Evolutionary conservation across 2,329 filamentous ascomycete species (phyloP), one percentile per base, ranked within the genome.

Genomic region (Tetracladium maxilliforme): DNA sequence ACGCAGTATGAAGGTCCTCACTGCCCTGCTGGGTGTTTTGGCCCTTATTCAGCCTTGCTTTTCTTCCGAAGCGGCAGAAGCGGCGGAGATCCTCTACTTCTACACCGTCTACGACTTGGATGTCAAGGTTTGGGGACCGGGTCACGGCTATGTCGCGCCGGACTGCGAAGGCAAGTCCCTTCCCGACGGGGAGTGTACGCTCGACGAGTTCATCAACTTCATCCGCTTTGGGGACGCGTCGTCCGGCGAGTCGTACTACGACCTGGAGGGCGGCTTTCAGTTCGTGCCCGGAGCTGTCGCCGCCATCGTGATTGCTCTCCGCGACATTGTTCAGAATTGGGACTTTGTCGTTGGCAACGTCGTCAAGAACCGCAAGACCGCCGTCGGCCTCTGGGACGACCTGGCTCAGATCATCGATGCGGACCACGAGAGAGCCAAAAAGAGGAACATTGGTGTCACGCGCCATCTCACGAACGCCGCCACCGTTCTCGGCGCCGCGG

Each of bases 171-270:
- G 21, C 21, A 10, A 6, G 7, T 8, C 14, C 9, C 10, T 8
- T 14, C 8, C 21, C 10, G 21, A 22, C 15, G 15, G 10, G 10
- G 10, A 14, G 6, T 22, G 21, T 12, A 9, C 21, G n/a, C 15
- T 22, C n/a, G n/a, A 22, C 21, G 21, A 22, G 15, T 22, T 22
- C n/a, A 14, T 22, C 21, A 22, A 22, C 21, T 22, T 14, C 21
- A 22, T 13, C n/a, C 15, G 14, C 10, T 14, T 22, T 14, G 10
- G 15, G n/a, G 15, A 22, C 13, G 21, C 21, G 8, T 14, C 13
- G 8, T 8, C 14, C 14, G 6, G 8, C 21, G 13, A 12, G 8
- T 8, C 14, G 10, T 10, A 22, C 10, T 22, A 22, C 10, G 13
- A 22, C 14, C 21, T 22, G 15, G 21, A 22, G n/a, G 9, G 13